Evolutionary conservation across 2,329 filamentous ascomycete genomes (phyloP).

Genomic region (Cadophora sp.): DNA sequence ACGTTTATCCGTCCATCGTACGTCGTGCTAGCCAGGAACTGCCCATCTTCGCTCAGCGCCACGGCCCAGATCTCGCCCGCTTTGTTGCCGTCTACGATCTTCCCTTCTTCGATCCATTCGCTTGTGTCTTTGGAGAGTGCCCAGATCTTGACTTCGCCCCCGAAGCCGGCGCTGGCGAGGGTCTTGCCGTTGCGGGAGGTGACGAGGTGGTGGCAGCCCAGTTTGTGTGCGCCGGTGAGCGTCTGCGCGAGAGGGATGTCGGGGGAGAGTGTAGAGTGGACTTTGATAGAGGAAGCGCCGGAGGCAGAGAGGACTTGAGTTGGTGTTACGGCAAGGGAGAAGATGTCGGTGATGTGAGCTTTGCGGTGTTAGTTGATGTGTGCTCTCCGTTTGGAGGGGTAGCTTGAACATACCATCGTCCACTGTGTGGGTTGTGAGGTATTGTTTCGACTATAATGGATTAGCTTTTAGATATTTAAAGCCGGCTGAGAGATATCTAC

Average conservation of each 20-base stretch:
- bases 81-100: constrained; percentile 60
- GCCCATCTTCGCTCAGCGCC: constrained; percentile 82
- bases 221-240: constrained; percentile 78
- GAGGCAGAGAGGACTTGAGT: constrained; percentile 81
- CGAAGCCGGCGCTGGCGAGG: constrained; percentile 87
- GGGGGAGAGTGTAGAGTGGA: constrained; percentile 76
- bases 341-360: constrained; percentile 88
- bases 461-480: constrained; percentile 28
- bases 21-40: constrained; percentile 84
- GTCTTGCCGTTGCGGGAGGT: constrained; percentile 72
- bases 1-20: constrained; percentile 89
- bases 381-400: constrained; percentile 27
- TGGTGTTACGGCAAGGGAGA: constrained; percentile 78
- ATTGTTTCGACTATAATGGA: constrained; percentile 88
- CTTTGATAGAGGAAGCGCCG: constrained; percentile 80
- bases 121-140: constrained; percentile 63
- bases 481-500: constrained; percentile 28
- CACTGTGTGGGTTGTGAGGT: constrained; percentile 89
- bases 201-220: constrained; percentile 90
- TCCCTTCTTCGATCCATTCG: constrained; percentile 58
- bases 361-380: constrained; percentile 39
- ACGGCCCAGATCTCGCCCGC: constrained; percentile 86
- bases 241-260: constrained; percentile 82
- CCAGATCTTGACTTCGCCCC: constrained; percentile 89
- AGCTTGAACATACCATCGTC: constrained; percentile 71